Base-by-base conservation (phyloP, 2,329 filamentous ascomycete genomes). In the Fusarium agapanthi region DNA sequence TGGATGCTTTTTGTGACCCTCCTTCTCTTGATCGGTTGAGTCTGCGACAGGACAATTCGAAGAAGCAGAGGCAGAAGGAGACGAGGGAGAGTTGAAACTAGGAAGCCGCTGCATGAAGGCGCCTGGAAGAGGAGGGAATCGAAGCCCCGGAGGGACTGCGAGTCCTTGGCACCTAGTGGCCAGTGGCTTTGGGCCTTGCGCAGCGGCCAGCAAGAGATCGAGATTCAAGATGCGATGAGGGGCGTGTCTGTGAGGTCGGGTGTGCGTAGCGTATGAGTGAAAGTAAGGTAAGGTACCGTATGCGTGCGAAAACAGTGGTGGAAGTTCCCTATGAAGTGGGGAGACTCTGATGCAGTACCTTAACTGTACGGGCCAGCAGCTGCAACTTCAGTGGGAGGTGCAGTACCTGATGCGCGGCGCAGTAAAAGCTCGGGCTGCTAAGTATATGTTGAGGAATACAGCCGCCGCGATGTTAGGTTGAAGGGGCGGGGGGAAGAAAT, bases 51-150 rank as follows among this genome's bases (percentile, higher is more conserved):
- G 59, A 51, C 65, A 50, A 57, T 64, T 69, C 57, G 51, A 69
- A 51, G 66, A 58, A 26, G 60, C 26, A 47, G 60, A 54, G 54
- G 34, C 41, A 63, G 65, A 69, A 53, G 73, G 54, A 65, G 72
- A 59, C 56, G 76, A 69, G 63, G 57, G 55, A 73, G 76, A 63
- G 59, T 71, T 71, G 71, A 65, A 58, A 71, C 65, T 74, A 50
- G 76, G 70, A 65, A 69, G 67, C 65, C 77, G 74, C 71, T 77
- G 79, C 79, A 81, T 81, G 71, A 80, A 81, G 73, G 69, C 78
- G 76, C 75, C 75, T 73, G 70, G 71, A 67, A 61, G 65, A 69
- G 56, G 63, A 73, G 74, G 74, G 71, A 77, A 72, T 76, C 75
- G 68, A 75, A 75, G 72, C 72, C 74, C 72, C 72, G 61, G 71